Evolutionary conservation across 352 stramenopile species (phyloP), one percentile per base, ranked within the genome.

Genomic region (Pythium volutum): DNA sequence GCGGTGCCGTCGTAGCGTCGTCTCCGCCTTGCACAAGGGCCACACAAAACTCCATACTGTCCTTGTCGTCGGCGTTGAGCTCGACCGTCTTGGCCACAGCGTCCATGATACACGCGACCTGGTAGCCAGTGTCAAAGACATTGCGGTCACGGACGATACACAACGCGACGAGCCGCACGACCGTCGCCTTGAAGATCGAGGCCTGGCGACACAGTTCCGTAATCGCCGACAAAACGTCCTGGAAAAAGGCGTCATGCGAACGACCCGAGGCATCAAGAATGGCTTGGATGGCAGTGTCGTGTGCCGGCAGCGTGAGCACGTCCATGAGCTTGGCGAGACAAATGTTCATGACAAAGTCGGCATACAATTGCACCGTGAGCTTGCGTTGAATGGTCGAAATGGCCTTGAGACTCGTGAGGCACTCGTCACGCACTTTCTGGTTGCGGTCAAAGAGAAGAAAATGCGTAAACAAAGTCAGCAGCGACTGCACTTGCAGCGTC

Each of bases 31-130:
- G 23, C 8, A n/a, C n/a, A n/a, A n/a, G n/a, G n/a, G 77, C 67
- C 9, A 88, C 79, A 29, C 83, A 93, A 56, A 92, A 93, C 55
- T 92, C 80, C 85, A 95, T 95, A 64, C 75, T 91, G 48, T 73
- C 75, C 29, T 75, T 76, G 38, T 89, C 79, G 4, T 78, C 74
- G 4, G 77, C 77, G 52, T 92, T 93, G 29, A 88, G 77, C 59
- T 89, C 81, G 18, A 95, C 75, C 31, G 91, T 95, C 67, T 87
- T 85, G 20, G 86, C 86, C 25, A 93, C 79, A 1, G 86, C 86
- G 25, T 87, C 70, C 6, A 93, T 69, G 12, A 91, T 76, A 10
- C 55, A 73, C n/a, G 74, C 48, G 3, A 88, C 73, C 39, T 81
- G 77, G 11, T 71, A 55, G 16, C 39, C 31, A 14, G 45, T 48